Evolutionary conservation across 1,284 basidiomycete genomes (phyloP).

Genomic region (Rhizoctonia solani): DNA sequence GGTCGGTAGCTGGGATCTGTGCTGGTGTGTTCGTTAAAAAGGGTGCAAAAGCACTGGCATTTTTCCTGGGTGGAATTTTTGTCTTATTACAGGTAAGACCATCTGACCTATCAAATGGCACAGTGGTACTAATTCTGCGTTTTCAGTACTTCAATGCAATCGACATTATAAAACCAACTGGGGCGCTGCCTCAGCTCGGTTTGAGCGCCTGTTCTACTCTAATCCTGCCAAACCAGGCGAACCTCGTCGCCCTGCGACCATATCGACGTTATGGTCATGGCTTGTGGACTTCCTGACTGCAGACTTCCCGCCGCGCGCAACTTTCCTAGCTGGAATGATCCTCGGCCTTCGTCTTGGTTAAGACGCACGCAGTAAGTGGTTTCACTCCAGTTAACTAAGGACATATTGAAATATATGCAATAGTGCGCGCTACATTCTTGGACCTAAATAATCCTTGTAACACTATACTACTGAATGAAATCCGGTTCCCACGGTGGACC

Average conservation of each 20-base stretch:
- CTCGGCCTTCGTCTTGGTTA: constrained; percentile 70
- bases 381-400: background rate
- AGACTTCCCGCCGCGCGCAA: constrained; percentile 86
- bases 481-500: constrained; percentile 23
- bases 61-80: constrained; percentile 82
- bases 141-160: constrained; percentile 73
- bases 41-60: constrained; percentile 82
- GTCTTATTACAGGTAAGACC: constrained; percentile 78
- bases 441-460: background rate
- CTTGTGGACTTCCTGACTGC: constrained; percentile 85
- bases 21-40: constrained; percentile 95
- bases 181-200: constrained; percentile 57
- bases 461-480: background rate
- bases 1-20: constrained; percentile 84
- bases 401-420: background rate
- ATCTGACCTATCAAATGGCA: constrained; percentile 1
- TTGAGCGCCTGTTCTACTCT: constrained; percentile 74
- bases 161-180: constrained; percentile 78
- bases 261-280: constrained; percentile 70
- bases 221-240: constrained; percentile 55
- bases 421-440: background rate
- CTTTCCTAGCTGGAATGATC: constrained; percentile 71
- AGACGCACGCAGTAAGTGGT: constrained; percentile 30
- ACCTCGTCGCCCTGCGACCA: constrained; percentile 59
- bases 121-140: constrained; percentile 28